Percentiles rank a stretch among this genome's conserved stretches.
Evolutionary conservation across 768 basidiomycete genomes (phyloP).

Genomic region (Amyloporia xantha): DNA sequence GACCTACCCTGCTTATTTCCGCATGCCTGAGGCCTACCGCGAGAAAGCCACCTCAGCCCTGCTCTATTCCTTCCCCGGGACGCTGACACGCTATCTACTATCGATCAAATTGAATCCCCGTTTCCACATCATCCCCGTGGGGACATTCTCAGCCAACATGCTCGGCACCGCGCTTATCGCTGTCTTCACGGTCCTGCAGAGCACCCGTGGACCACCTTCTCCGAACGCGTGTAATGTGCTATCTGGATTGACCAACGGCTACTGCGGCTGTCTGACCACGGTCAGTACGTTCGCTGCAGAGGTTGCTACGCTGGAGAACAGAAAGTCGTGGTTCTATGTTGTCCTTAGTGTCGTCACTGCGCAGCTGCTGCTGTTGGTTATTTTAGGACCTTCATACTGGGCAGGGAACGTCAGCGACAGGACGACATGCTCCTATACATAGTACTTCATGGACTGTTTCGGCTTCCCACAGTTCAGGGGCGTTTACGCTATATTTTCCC

Average conservation of each 20-base stretch:
- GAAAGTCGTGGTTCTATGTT: slow-evolving; percentile 65
- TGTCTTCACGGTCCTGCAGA: slow-evolving; percentile 65
- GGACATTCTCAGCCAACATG: slow-evolving; percentile 72
- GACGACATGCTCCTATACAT: slow-evolving; percentile 42
- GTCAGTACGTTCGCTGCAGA: slow-evolving; percentile 92
- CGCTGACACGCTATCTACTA: slow-evolving; percentile 76
- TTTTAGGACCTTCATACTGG: slow-evolving; percentile 66
- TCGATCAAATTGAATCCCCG: slow-evolving; percentile 66
- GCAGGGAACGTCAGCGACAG: slow-evolving; percentile 38
- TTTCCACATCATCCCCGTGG: slow-evolving; percentile 58
- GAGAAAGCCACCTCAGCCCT: slow-evolving; percentile 81
- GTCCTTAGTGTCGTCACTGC: slow-evolving; percentile 60
- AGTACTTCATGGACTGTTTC: too few species aligned
- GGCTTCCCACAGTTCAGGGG: too few species aligned
- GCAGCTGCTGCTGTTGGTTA: slow-evolving; percentile 63
- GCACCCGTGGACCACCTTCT: slow-evolving; percentile 37
- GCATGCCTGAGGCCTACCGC: slow-evolving; percentile 61
- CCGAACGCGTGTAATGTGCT: slow-evolving; percentile 60
- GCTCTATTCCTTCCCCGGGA: slow-evolving; percentile 84
- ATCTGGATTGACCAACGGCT: slow-evolving; percentile 84
- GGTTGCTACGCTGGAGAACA: slow-evolving; percentile 45
- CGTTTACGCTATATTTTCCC: too few species aligned
- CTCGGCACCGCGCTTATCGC: slow-evolving; percentile 82
- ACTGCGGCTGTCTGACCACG: slow-evolving; percentile 92
- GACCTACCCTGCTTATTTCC: slow-evolving; percentile 73